phyloP scores from a whole-genome alignment of 1,284 basidiomycete species.

The Vanrija sp. region DNA sequence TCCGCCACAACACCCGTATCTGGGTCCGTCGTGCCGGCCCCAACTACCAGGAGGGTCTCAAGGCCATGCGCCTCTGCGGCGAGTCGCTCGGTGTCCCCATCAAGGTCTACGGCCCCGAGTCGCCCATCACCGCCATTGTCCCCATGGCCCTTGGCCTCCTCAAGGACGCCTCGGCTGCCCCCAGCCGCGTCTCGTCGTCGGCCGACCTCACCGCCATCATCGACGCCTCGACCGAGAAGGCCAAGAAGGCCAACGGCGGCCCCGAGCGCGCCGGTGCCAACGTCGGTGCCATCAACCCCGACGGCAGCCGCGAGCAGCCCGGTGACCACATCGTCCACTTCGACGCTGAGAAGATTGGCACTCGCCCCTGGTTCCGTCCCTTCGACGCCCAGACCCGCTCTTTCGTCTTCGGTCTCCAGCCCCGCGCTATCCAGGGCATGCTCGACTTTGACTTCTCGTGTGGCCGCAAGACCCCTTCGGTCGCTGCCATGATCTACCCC shows the following conservation, averaged over 20 bases:
- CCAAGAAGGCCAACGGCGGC: conserved; percentile 25
- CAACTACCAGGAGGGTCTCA: conserved; percentile 99
- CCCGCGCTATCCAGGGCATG: conserved; percentile 99
- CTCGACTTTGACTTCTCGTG: conserved; percentile 99
- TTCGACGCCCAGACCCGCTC: conserved; percentile 90
- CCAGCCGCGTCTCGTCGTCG: conserved; percentile 44
- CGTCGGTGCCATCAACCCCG: conserved; percentile 72
- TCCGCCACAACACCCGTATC: conserved; percentile 81
- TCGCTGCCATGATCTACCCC: conserved; percentile 99
- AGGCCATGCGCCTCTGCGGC: conserved; percentile 96
- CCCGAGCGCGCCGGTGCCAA: conserved; percentile 26
- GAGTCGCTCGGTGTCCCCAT: conserved; percentile 97
- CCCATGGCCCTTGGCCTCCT: conserved; percentile 87
- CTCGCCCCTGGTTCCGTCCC: conserved; percentile 76
- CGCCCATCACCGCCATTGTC: conserved; percentile 97
- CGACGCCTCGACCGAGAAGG: conserved; percentile 23
- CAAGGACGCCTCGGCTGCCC: conserved; percentile 51
- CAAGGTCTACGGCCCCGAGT: conserved; percentile 95
- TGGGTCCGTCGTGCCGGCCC: conserved; percentile 97
- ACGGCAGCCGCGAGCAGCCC: conserved; percentile 64
- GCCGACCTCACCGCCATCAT: conserved; percentile 39
- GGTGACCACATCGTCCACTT: conserved; percentile 84
- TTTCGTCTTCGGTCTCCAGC: conserved; percentile 97
- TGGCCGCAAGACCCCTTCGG: conserved; percentile 85
- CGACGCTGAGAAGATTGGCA: conserved; percentile 38